These are phyloP conservation scores for Meyerozyma sp. DNA, from an alignment of 1,139 yeast genomes.

Conservation along the genomic window DNA sequence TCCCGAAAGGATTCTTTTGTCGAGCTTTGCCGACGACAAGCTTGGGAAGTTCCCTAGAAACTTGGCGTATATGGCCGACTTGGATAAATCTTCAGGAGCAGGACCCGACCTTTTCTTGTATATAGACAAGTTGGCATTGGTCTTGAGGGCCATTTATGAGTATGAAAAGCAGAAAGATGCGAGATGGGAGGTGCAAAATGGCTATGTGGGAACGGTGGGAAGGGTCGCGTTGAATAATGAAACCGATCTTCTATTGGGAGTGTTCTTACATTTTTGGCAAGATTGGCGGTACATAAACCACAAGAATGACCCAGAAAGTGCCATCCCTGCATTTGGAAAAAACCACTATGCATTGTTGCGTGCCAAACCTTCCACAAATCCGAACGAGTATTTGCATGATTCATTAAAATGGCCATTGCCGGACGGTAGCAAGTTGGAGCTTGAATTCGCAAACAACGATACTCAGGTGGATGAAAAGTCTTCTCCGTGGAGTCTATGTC, in stretches of 20 bases:
- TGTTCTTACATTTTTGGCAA: constrained; percentile 34
- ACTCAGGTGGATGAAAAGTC: neutral
- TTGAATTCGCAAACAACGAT: constrained; percentile 12
- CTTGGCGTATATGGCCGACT: constrained; percentile 30
- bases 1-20: constrained; percentile 26
- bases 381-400: constrained; percentile 16
- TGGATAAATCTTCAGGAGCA: constrained; percentile 29
- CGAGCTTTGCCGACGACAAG: constrained; percentile 18
- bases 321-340: neutral
- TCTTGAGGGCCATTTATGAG: constrained; percentile 21
- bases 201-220: constrained; percentile 24
- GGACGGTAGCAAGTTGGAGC: constrained; percentile 7
- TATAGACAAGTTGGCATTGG: constrained; percentile 26
- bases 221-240: constrained; percentile 22
- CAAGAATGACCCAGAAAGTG: neutral
- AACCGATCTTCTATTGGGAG: constrained; percentile 22
- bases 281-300: constrained; percentile 24
- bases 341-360: neutral
- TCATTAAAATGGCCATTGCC: constrained; percentile 17
- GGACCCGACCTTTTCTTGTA: constrained; percentile 28
- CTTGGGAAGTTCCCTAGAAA: constrained; percentile 32
- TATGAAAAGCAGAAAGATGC: constrained; percentile 11
- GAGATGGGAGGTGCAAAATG: constrained; percentile 18
- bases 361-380: constrained; percentile 1
- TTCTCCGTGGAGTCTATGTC: constrained; percentile 15